Base-by-base conservation (phyloP, 306 rosid species). In the Crotalaria pallida region DNA sequence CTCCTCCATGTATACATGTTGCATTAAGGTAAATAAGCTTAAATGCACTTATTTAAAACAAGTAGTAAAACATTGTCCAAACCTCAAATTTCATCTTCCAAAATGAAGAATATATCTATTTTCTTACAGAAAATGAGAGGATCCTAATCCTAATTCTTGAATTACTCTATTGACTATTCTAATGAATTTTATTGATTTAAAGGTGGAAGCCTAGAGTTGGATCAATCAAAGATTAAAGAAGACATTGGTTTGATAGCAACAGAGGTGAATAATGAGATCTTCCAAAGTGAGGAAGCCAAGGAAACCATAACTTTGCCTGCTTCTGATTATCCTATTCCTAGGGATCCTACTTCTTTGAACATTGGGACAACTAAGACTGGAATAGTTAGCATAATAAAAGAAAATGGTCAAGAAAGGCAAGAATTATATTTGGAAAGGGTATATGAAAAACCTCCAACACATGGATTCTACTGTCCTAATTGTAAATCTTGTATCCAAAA, bases 381-480 rank as follows among this genome's bases (percentile, higher is more conserved):
- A 38, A 77, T 5, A 69, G 80, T 63, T 49, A 73, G 48, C 8
- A 33, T 38, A 13, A 64, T 76, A 21, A 62, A 53, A 36, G 79
- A 70, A 68, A 70, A 52, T 57, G 74, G 23, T 21, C 2, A 43
- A 26, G 80, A 69, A 34, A 80, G 19, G 18, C 59, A 61, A 47
- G 96, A 88, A 23, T 69, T 92, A 10, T 55, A 73, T 72, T 80
- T 92, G 52, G 90, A 82, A 45, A 78, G 70, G 18, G 69, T 88
- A 10, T 85, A 53, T 70, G 60, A 87, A 23, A 86, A 71, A 80
- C 82, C 81, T n/a, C 87, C 80, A 2, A 31, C 83, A 17, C 89
- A 84, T 74, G 86, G 79, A 50, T 92, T 89, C 65, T 86, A 85
- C 36, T 92, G 97, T 65, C 97, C 97, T 3, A 82, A 85, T 34